Evolutionary conservation across 2,329 filamentous ascomycete species (phyloP), one percentile per base, ranked within the genome.

Genomic region (Grosmannia huntii): DNA sequence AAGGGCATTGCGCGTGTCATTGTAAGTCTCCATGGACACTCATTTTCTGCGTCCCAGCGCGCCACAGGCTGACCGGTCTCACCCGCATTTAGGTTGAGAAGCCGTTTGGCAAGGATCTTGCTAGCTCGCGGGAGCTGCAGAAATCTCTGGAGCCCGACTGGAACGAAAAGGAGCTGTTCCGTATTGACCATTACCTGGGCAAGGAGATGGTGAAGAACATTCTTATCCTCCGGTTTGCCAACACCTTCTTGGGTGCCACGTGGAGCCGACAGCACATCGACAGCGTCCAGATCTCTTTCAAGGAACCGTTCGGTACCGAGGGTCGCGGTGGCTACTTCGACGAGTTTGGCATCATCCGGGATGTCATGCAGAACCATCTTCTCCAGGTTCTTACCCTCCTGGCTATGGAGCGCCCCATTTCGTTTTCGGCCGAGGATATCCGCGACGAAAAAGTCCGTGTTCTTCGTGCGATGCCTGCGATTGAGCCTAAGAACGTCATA

Each of bases 201-300:
- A 99, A 99, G 81, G 94, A 99, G 76, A 99, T 99, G 94, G 94
- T 99, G 68, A 99, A 99, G 85, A 99, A 99, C 76, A 95, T 99
- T 66, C 81, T 99, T 65, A 96, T 99, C 66, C 83, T 99, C 65
- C 84, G 95, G 70, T 99, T 99, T 71, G 95, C 94, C 67, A 99
- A 99, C 78, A 91, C 95, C 65, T 99, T 99, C 81, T 89, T 99
- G 67, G 91, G 91, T 64, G 92, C 94, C 50, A 99, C 92, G 60
- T 99, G 94, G 94, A 99, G 97, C 80, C 85, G 94, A 66, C 91
- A 96, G 73, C 92, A 97, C 80, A 99, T 99, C 76, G 94, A 97
- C 77, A 99, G 96, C 68, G 87, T 99, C 55, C 94, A 97, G 78
- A 97, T 99, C 70, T 90, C 94, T 53, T 99, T 99, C 82, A 99